Percentiles rank a stretch among this genome's conserved stretches.
These are phyloP conservation scores for Peniophora sp. DNA, from an alignment of 1,284 basidiomycete genomes.

Conservation along the genomic window DNA sequence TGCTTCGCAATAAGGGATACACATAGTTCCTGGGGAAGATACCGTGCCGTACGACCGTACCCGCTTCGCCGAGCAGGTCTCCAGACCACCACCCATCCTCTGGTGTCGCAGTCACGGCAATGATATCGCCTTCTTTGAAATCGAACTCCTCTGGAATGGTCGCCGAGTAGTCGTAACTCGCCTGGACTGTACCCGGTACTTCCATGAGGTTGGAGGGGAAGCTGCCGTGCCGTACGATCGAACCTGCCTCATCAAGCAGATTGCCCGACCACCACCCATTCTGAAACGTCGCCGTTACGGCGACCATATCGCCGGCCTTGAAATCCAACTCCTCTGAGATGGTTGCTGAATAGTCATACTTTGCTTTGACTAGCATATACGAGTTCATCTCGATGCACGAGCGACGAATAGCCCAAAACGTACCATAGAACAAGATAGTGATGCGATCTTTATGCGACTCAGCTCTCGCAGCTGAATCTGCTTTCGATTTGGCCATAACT, in stretches of 20 bases:
- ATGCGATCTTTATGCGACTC: too few species aligned
- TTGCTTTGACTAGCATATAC: conserved; percentile 90
- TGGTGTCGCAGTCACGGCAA: conserved; percentile 85
- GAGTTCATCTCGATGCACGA: too few species aligned
- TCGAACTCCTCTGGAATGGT: conserved; percentile 88
- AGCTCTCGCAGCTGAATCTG: too few species aligned
- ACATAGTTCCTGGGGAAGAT: conserved; percentile 94
- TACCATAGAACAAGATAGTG: too few species aligned
- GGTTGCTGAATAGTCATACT: conserved; percentile 89
- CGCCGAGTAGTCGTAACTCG: conserved; percentile 86
- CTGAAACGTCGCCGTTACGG: conserved; percentile 84
- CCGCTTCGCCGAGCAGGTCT: conserved; percentile 76
- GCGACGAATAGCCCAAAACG: too few species aligned
- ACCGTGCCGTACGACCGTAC: conserved; percentile 70
- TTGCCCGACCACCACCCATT: conserved; percentile 94
- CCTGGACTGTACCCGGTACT: conserved; percentile 71
- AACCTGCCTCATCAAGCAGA: conserved; percentile 77
- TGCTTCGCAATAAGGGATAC: conserved; percentile 67
- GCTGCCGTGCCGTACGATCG: conserved; percentile 72
- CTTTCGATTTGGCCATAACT: too few species aligned
- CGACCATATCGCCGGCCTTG: conserved; percentile 87
- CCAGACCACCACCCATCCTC: conserved; percentile 96
- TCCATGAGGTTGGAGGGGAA: conserved; percentile 93
- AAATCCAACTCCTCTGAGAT: conserved; percentile 90
- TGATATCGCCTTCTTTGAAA: conserved; percentile 87